These are phyloP conservation scores for Albugo candida DNA, from an alignment of 352 stramenopile genomes.

Conservation along the genomic window DNA sequence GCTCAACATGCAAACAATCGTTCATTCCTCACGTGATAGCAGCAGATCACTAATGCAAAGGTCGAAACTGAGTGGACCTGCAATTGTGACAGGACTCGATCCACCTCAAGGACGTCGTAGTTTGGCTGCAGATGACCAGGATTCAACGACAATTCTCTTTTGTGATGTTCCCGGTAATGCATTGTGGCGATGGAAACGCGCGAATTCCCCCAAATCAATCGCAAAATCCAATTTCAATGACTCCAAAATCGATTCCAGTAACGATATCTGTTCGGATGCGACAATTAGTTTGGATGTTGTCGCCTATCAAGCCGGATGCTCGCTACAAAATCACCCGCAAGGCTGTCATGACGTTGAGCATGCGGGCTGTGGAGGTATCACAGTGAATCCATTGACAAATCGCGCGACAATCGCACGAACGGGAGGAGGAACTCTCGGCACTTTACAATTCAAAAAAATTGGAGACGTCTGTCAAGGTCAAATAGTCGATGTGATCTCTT, in stretches of 20 bases:
- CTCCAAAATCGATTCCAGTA: conserved; percentile 1
- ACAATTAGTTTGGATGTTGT: conserved; percentile 29
- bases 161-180: conserved; percentile 51
- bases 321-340: conserved; percentile 37
- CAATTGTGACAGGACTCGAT: too few relatives aligned
- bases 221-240: not conserved
- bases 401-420: conserved; percentile 52
- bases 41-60: not conserved
- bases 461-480: conserved; percentile 33
- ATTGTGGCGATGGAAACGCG: conserved; percentile 17
- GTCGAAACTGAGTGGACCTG: too few relatives aligned
- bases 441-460: conserved; percentile 39
- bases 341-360: conserved; percentile 47
- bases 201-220: conserved; percentile 7
- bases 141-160: conserved; percentile 11
- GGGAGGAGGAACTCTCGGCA: conserved; percentile 42
- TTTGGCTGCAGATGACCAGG: too few relatives aligned
- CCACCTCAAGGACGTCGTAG: too few relatives aligned
- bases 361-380: conserved; percentile 58
- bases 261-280: conserved; percentile 10
- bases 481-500: conserved; percentile 54
- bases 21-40: conserved; percentile 23
- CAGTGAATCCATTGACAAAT: conserved; percentile 34
- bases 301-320: conserved; percentile 42
- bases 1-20: conserved; percentile 27